These are phyloP conservation scores for Xylariales sp. DNA, from an alignment of 2,329 filamentous ascomycete species.

Conservation along the genomic window DNA sequence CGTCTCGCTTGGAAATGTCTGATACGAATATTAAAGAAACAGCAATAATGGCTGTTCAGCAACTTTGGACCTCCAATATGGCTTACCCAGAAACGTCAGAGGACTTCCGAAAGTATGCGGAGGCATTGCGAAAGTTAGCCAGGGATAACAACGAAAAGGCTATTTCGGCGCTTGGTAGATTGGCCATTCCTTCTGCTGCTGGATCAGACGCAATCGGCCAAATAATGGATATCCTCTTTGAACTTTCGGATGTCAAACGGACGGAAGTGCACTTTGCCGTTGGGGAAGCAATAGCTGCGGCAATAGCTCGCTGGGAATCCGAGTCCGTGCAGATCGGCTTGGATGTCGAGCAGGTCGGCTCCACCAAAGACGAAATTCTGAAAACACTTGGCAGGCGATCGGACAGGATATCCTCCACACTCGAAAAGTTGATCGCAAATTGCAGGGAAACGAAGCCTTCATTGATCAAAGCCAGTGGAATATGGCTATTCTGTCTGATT, in stretches of 20 bases:
- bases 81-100: slow-evolving; percentile 21
- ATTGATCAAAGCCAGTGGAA: slow-evolving; percentile 84
- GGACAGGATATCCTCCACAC: slow-evolving; percentile 43
- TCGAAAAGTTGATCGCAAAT: slow-evolving; percentile 71
- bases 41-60: slow-evolving; percentile 23
- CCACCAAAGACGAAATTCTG: slow-evolving; percentile 23
- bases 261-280: slow-evolving; percentile 87
- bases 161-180: slow-evolving; percentile 73
- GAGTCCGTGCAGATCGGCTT: slow-evolving; percentile 70
- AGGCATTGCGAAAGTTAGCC: slow-evolving; percentile 65
- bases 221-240: slow-evolving; percentile 66
- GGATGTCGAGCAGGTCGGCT: slow-evolving; percentile 60
- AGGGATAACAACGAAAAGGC: slow-evolving; percentile 64
- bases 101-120: slow-evolving; percentile 58
- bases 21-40: slow-evolving; percentile 19
- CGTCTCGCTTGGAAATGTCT: slow-evolving; percentile 10
- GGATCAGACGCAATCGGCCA: slow-evolving; percentile 40
- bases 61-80: slow-evolving; percentile 26
- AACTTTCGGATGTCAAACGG: slow-evolving; percentile 77
- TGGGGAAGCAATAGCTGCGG: slow-evolving; percentile 80
- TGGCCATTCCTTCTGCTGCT: slow-evolving; percentile 54
- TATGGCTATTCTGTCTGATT: slow-evolving; percentile 90
- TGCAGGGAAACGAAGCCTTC: slow-evolving; percentile 85
- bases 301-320: slow-evolving; percentile 78
- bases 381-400: slow-evolving; percentile 32